Evolutionary conservation across 2,329 filamentous ascomycete species (phyloP).

Genomic region (Sclerotinia spermophila): DNA sequence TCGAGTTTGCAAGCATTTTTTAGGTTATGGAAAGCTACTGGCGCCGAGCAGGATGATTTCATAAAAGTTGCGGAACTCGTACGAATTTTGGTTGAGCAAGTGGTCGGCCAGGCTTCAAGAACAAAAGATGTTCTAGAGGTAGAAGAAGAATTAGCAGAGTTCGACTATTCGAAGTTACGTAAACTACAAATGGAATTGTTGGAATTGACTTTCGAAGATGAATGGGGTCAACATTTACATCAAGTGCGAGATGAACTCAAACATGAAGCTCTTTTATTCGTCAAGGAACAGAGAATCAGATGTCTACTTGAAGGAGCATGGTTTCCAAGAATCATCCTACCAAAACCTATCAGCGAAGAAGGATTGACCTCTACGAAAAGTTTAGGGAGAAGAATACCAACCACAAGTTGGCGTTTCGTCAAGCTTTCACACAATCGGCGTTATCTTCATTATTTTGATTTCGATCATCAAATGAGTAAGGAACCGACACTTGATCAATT

Average conservation of each 20-base stretch:
- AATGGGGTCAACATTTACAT: slow-evolving; percentile 85
- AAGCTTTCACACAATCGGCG: slow-evolving; percentile 87
- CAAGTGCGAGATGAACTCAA: slow-evolving; percentile 90
- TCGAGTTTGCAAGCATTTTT: slow-evolving; percentile 84
- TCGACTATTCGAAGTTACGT: slow-evolving; percentile 73
- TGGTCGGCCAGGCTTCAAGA: slow-evolving; percentile 76
- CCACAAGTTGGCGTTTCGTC: slow-evolving; percentile 67
- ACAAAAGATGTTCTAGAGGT: slow-evolving; percentile 82
- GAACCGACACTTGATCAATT: slow-evolving; percentile 72
- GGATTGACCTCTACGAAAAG: slow-evolving; percentile 27
- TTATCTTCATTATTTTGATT: slow-evolving; percentile 87
- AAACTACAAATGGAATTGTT: slow-evolving; percentile 91
- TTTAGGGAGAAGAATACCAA: slow-evolving; percentile 21
- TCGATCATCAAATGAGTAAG: slow-evolving; percentile 58
- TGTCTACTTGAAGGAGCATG: slow-evolving; percentile 86
- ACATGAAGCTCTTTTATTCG: slow-evolving; percentile 88
- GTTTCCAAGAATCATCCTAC: slow-evolving; percentile 56
- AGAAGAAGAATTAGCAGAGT: slow-evolving; percentile 83
- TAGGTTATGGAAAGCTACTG: slow-evolving; percentile 86
- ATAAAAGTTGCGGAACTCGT: slow-evolving; percentile 90
- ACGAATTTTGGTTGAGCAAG: slow-evolving; percentile 83
- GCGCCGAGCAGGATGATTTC: slow-evolving; percentile 81
- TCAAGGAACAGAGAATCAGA: slow-evolving; percentile 92
- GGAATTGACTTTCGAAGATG: slow-evolving; percentile 87
- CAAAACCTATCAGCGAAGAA: slow-evolving; percentile 45